Conservation (phyloP, 2,329 filamentous ascomycete genomes). For the Neofusicoccum parvum region DNA sequence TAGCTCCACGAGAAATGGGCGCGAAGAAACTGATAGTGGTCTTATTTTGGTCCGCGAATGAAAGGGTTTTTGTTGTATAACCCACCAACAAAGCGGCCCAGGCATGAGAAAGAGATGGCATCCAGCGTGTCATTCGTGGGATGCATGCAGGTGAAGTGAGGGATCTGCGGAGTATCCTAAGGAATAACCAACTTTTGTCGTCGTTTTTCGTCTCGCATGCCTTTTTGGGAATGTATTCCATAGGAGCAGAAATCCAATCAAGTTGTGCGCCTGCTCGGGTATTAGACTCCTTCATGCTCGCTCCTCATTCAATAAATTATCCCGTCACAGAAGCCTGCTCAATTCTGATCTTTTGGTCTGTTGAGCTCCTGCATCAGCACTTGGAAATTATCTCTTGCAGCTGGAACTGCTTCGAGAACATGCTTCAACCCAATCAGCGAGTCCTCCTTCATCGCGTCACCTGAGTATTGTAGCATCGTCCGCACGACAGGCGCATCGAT, state of each 20-base stretch:
- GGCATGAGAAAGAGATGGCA: background rate
- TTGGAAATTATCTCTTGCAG: conserved; percentile 62
- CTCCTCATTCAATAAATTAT: background rate
- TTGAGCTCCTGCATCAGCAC: conserved; percentile 26
- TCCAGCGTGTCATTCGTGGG: background rate
- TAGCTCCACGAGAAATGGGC: no score
- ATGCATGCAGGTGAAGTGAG: background rate
- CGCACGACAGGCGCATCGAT: conserved; percentile 46
- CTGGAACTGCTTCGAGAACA: conserved; percentile 67
- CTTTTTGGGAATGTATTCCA: no score
- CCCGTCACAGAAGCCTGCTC: background rate
- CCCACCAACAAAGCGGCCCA: background rate
- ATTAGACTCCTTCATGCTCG: background rate
- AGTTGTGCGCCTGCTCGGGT: no score
- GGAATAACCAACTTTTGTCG: background rate
- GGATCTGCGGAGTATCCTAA: background rate
- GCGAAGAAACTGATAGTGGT: no score
- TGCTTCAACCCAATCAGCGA: conserved; percentile 75
- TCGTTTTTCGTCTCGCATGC: background rate
- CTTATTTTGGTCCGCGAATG: background rate
- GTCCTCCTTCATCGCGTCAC: conserved; percentile 41
- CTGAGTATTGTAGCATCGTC: conserved; percentile 38
- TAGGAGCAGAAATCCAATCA: no score
- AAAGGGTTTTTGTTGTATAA: background rate
- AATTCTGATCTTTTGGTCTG: background rate